phyloP scores from a whole-genome alignment of 108 stramenopile genomes.

The Conticribra guillardii region DNA sequence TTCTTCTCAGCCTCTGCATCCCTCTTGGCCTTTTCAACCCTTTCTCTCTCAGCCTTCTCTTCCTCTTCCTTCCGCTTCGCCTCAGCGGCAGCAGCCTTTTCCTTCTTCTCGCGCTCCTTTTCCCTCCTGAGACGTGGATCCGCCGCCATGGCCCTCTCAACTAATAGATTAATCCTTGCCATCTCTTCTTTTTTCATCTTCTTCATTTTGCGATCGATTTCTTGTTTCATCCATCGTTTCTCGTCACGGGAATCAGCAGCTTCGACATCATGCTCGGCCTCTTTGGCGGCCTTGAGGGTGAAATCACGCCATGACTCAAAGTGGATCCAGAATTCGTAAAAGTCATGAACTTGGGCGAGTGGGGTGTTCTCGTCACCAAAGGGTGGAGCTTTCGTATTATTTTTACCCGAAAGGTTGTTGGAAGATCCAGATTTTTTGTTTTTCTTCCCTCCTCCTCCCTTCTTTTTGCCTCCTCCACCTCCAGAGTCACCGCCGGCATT shows the following conservation, averaged over 20 bases:
- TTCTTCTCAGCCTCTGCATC: conserved; percentile 41
- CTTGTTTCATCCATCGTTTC: conserved; percentile 97
- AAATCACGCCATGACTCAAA: conserved; percentile 98
- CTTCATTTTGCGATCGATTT: conserved; percentile 91
- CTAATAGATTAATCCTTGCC: conserved; percentile 86
- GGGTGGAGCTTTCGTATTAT: conserved; percentile 51
- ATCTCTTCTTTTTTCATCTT: conserved; percentile 94
- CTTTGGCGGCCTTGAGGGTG: conserved; percentile 73
- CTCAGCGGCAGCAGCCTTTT: conserved; percentile 59
- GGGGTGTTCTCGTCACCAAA: conserved; percentile 91
- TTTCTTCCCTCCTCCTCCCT: conserved; percentile 49
- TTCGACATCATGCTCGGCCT: conserved; percentile 88
- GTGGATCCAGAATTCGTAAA: conserved; percentile 97
- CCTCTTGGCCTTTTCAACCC: conserved; percentile 51
- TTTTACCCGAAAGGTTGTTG: not conserved
- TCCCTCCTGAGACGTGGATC: conserved; percentile 92
- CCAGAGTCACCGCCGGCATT: conserved; percentile 25
- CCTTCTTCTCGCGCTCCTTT: conserved; percentile 53
- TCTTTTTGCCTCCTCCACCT: conserved; percentile 26
- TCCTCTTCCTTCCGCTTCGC: conserved; percentile 53
- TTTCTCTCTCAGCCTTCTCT: conserved; percentile 56
- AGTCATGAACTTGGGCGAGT: conserved; percentile 86
- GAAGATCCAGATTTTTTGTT: conserved; percentile 27
- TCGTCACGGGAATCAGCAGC: conserved; percentile 93
- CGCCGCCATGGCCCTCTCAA: conserved; percentile 91